Conservation (phyloP, 2,329 filamentous ascomycete species). For the Sarocladiaceae sp. region DNA sequence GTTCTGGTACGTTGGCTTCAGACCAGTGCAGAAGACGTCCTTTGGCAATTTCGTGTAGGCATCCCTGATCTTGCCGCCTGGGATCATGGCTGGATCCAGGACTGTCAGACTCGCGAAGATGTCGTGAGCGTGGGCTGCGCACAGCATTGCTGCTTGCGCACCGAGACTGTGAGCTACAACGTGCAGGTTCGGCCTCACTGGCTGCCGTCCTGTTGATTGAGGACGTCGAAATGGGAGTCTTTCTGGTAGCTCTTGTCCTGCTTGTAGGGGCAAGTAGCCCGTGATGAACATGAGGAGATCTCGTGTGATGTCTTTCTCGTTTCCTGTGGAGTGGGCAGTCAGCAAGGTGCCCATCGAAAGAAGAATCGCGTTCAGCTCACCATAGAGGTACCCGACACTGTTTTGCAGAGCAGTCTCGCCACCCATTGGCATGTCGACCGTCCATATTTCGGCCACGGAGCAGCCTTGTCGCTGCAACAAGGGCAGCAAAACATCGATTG, state of each 20-base stretch:
- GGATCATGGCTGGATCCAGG: conserved; percentile 3
- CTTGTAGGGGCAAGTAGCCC: background rate
- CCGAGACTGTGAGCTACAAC: background rate
- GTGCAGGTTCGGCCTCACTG: background rate
- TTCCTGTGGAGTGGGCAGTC: background rate
- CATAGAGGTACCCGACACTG: background rate
- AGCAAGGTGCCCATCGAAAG: background rate
- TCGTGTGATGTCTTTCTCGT: background rate
- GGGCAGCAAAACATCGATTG: background rate
- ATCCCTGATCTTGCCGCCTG: conserved; percentile 3
- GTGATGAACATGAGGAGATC: background rate
- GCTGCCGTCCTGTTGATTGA: background rate
- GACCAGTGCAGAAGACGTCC: background rate
- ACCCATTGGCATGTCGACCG: background rate
- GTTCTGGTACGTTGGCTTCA: background rate
- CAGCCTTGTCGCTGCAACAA: background rate
- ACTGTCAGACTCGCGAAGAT: conserved; percentile 2
- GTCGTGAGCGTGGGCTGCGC: background rate
- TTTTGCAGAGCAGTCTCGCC: background rate
- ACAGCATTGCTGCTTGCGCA: background rate
- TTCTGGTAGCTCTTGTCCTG: background rate
- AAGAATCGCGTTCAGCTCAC: background rate
- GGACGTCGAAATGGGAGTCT: background rate
- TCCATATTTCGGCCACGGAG: background rate
- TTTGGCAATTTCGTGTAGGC: background rate